Evolutionary conservation across 768 basidiomycete species (phyloP).

Genomic region (Boletus reticuloceps): DNA sequence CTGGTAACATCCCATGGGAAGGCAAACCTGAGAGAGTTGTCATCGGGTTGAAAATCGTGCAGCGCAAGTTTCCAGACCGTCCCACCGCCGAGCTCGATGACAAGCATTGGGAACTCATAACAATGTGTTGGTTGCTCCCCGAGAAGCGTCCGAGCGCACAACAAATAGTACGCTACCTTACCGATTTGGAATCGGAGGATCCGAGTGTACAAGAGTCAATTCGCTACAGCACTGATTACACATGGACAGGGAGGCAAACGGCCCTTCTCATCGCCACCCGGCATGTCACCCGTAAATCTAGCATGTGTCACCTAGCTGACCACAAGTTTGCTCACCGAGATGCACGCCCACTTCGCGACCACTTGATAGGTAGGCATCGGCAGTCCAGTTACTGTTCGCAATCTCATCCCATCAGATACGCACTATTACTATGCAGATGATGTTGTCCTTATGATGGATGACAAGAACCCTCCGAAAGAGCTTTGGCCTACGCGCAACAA

Average conservation of each 20-base stretch:
- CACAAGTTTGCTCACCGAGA: neutral
- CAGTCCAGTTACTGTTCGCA: neutral
- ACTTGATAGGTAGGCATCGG: neutral
- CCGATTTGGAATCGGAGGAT: neutral
- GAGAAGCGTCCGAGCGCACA: neutral
- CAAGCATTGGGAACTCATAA: neutral
- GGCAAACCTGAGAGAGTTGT: neutral
- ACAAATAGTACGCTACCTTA: neutral
- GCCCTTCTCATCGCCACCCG: slow-evolving; percentile 9
- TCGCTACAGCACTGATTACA: neutral
- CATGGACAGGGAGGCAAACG: neutral
- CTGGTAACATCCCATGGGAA: neutral
- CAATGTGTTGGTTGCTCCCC: neutral
- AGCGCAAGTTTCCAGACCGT: neutral
- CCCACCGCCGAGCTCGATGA: neutral
- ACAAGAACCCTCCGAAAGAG: neutral
- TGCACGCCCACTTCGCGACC: neutral
- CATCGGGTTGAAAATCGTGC: neutral
- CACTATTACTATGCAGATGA: slow-evolving; percentile 30
- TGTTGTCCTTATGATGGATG: neutral
- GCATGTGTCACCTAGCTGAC: no score
- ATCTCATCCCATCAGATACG: neutral
- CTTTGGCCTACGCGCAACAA: neutral
- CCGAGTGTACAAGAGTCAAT: neutral
- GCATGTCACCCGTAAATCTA: neutral